A percentile compares a stretch with the other conserved stretches of the same genome.
Conservation (phyloP, 805 yeast species). For the Metschnikowia proteae region DNA sequence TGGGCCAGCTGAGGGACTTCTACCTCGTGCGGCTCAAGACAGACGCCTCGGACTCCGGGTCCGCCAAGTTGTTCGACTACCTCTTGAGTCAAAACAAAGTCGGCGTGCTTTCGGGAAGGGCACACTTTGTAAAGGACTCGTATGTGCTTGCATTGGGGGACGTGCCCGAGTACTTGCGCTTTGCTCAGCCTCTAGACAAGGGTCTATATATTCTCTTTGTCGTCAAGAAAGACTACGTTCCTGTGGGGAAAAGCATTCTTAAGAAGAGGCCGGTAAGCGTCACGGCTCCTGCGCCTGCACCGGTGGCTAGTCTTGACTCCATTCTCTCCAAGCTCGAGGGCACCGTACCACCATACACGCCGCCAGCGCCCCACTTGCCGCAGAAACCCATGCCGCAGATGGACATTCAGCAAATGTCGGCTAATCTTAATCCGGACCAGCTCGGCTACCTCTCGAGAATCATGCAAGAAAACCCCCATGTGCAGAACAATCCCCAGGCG, state of each 20-base stretch:
- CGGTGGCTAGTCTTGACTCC: constrained; percentile 19
- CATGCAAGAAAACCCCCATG: constrained; percentile 18
- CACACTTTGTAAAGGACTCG: constrained; percentile 56
- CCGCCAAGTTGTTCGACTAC: constrained; percentile 38
- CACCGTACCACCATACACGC: background rate
- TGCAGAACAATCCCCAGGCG: constrained; percentile 17
- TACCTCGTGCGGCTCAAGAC: constrained; percentile 44
- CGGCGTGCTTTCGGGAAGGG: constrained; percentile 56
- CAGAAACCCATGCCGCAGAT: background rate
- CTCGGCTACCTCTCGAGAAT: constrained; percentile 14
- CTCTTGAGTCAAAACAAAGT: constrained; percentile 45
- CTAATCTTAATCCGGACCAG: constrained; percentile 15
- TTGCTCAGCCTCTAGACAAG: constrained; percentile 6
- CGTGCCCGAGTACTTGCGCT: constrained; percentile 11
- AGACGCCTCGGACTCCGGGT: constrained; percentile 22
- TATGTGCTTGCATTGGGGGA: constrained; percentile 46
- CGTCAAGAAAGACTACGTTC: constrained; percentile 35
- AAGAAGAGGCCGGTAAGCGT: constrained; percentile 11
- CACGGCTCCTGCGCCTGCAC: background rate
- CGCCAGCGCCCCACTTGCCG: background rate
- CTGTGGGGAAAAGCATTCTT: constrained; percentile 22
- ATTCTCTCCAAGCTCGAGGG: constrained; percentile 28
- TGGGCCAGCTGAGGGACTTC: constrained; percentile 49
- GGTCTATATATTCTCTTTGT: constrained; percentile 30
- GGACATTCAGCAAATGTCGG: constrained; percentile 4